These are phyloP conservation scores for Gaertneriomyces sp. DNA, from an alignment of 192 early-diverging fungal species.

Conservation along the genomic window DNA sequence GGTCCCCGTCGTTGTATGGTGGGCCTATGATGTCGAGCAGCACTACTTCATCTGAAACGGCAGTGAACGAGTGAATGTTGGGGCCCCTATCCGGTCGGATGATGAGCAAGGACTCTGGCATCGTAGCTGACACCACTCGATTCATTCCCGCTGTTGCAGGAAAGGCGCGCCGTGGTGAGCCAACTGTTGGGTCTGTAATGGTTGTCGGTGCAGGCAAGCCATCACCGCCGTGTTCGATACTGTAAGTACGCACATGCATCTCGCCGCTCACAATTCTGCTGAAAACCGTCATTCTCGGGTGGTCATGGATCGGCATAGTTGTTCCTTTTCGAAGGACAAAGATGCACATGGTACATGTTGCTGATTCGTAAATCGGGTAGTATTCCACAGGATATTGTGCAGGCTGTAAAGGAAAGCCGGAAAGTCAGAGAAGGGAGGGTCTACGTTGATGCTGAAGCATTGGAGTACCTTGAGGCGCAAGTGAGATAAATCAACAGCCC, in stretches of 20 bases:
- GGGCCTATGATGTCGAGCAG: conserved; percentile 50
- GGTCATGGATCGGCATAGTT: conserved; percentile 44
- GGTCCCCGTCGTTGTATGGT: conserved; percentile 44
- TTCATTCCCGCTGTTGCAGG: conserved; percentile 4
- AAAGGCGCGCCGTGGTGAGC: not conserved
- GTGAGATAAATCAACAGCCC: not conserved
- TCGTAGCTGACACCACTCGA: conserved; percentile 22
- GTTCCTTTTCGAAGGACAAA: conserved; percentile 40
- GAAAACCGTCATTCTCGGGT: conserved; percentile 48
- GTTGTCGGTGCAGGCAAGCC: conserved; percentile 2
- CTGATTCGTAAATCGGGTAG: conserved; percentile 31
- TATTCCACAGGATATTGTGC: conserved; percentile 33
- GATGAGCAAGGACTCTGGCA: conserved; percentile 32
- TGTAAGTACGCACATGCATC: conserved; percentile 39
- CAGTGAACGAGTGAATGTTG: conserved; percentile 41
- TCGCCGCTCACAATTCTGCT: conserved; percentile 42
- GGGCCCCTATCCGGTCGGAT: conserved; percentile 24
- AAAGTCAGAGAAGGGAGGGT: not conserved
- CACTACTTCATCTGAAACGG: conserved; percentile 41
- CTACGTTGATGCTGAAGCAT: not conserved
- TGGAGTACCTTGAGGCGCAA: not conserved
- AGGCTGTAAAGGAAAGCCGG: not conserved
- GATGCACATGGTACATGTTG: conserved; percentile 41
- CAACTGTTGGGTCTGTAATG: not conserved
- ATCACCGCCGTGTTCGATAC: conserved; percentile 14